Evolutionary conservation across 371 early-diverging fungal species (phyloP).

Genomic region (Catenaria anguillulae): DNA sequence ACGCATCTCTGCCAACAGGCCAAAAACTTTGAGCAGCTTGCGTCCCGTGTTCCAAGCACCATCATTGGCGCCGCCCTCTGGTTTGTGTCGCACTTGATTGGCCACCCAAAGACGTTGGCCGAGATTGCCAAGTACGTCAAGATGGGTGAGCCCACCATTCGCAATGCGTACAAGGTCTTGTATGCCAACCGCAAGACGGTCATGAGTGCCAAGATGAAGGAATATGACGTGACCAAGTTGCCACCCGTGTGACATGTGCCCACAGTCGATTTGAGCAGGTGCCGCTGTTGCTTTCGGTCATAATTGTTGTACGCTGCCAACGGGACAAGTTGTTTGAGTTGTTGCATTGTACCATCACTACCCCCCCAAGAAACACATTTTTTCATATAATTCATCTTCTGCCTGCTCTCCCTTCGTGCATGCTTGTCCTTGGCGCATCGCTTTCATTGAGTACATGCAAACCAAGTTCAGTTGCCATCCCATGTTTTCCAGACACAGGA

Average conservation of each 20-base stretch:
- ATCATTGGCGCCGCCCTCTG: background rate
- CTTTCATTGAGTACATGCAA: no score
- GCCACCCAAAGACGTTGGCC: background rate
- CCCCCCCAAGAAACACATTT: background rate
- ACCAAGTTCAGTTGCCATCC: no score
- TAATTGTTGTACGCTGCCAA: no score
- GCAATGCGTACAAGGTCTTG: no score
- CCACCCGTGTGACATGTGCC: background rate
- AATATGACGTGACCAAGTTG: background rate
- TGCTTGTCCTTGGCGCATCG: no score
- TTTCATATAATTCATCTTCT: no score
- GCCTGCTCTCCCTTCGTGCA: no score
- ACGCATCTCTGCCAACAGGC: background rate
- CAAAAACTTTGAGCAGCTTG: background rate
- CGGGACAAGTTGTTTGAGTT: no score
- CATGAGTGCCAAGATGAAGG: background rate
- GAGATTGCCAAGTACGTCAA: background rate
- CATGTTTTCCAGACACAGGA: no score
- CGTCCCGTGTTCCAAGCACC: background rate
- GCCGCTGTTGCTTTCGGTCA: no score
- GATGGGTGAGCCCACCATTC: background rate
- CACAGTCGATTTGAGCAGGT: no score
- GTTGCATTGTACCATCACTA: no score
- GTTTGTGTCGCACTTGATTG: background rate
- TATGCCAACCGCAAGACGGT: background rate